A percentile compares a stretch with the other conserved stretches of the same genome.
phyloP scores from a whole-genome alignment of 768 basidiomycete genomes.

The Mycena pura region DNA sequence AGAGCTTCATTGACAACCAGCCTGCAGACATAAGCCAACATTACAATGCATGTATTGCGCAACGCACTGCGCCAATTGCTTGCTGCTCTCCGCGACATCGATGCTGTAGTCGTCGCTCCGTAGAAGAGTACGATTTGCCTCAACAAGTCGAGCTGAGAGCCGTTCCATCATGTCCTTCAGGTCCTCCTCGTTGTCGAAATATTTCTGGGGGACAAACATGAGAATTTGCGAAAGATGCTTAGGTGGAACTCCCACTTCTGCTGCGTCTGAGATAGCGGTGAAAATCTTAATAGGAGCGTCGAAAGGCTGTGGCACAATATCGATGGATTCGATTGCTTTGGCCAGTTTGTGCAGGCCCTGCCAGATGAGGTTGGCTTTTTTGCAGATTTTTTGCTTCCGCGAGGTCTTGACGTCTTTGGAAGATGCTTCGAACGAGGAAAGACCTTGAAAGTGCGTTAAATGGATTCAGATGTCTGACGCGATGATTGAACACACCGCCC shows the following conservation, averaged over 20 bases:
- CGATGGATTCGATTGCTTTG: background rate
- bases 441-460: conserved; percentile 1
- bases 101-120: background rate
- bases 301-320: background rate
- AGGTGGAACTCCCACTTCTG: background rate
- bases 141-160: background rate
- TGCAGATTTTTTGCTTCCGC: background rate
- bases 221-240: background rate
- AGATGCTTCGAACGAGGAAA: background rate
- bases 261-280: background rate
- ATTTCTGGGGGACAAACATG: background rate
- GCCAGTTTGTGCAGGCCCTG: background rate
- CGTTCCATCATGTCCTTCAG: background rate
- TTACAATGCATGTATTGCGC: background rate
- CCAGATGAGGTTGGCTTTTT: background rate
- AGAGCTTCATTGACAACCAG: background rate
- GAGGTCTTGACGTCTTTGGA: background rate
- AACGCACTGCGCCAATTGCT: background rate
- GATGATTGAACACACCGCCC: conserved; percentile 6
- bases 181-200: background rate
- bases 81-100: background rate
- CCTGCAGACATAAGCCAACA: background rate
- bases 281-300: background rate
- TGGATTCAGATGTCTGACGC: conserved; percentile 11
- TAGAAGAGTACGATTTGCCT: background rate